Percentiles rank a stretch among this genome's conserved stretches.
phyloP scores from a whole-genome alignment of 2,329 filamentous ascomycete species.

The Domatiomyces catenatus region DNA sequence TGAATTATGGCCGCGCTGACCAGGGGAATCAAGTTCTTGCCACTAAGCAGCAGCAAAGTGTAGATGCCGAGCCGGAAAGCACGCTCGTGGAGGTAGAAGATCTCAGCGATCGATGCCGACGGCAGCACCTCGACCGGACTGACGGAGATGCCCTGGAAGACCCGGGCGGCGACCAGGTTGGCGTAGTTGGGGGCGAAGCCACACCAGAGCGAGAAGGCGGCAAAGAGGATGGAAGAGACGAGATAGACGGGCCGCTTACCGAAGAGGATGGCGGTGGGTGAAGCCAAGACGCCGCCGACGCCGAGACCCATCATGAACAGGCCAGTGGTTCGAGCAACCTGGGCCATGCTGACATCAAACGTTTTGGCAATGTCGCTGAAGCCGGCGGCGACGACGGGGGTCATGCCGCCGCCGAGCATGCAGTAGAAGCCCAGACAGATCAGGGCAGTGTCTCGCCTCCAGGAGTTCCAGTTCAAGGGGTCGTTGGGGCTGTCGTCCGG shows the following conservation, averaged over 20 bases:
- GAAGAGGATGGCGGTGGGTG: slow-evolving; percentile 77
- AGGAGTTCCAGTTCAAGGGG: slow-evolving; percentile 77
- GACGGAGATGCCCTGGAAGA: slow-evolving; percentile 77
- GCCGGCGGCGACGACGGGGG: slow-evolving; percentile 73
- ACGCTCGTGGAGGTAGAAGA: slow-evolving; percentile 88
- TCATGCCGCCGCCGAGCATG: slow-evolving; percentile 86
- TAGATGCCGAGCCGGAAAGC: slow-evolving; percentile 90
- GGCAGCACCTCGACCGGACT: slow-evolving; percentile 86
- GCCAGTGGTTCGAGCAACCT: slow-evolving; percentile 74
- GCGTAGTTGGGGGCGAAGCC: slow-evolving; percentile 65
- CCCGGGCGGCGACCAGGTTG: slow-evolving; percentile 64
- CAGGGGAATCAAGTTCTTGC: slow-evolving; percentile 79
- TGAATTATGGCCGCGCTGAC: slow-evolving; percentile 76
- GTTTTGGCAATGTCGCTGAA: slow-evolving; percentile 63
- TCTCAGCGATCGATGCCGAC: slow-evolving; percentile 86
- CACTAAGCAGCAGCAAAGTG: slow-evolving; percentile 70
- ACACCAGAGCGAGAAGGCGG: slow-evolving; percentile 66
- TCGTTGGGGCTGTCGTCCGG: slow-evolving; percentile 84
- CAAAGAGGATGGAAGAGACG: slow-evolving; percentile 59
- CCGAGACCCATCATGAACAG: slow-evolving; percentile 91
- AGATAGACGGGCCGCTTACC: slow-evolving; percentile 89
- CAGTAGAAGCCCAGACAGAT: slow-evolving; percentile 80
- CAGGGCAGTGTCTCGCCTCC: slow-evolving; percentile 65
- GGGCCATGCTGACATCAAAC: slow-evolving; percentile 51
- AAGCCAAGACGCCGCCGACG: slow-evolving; percentile 66